Conservation (phyloP, 31 red algal genomes). For the Bonnemaisonia californica region DNA sequence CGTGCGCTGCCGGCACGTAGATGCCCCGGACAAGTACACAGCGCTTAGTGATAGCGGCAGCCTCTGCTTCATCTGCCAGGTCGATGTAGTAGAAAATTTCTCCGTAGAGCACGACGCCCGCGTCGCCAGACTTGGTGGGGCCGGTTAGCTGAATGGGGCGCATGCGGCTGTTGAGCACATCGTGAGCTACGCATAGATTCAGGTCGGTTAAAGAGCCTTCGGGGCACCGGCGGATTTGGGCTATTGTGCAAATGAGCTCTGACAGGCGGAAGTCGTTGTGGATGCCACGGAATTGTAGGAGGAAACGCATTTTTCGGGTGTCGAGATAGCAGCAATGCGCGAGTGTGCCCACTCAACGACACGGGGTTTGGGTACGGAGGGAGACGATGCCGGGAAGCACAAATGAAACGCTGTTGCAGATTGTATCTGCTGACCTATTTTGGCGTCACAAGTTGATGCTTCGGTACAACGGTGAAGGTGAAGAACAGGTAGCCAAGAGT, state of each 20-base stretch:
- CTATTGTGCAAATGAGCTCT: slow-evolving; percentile 68
- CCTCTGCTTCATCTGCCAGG: slow-evolving; percentile 49
- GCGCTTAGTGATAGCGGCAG: slow-evolving; percentile 32
- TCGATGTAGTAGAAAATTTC: slow-evolving; percentile 73
- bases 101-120: slow-evolving; percentile 54
- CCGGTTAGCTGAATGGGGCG: not conserved
- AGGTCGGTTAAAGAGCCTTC: slow-evolving; percentile 16
- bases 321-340: too few relatives aligned
- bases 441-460: too few relatives aligned
- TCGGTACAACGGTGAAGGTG: too few relatives aligned
- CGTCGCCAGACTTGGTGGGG: slow-evolving; percentile 5
- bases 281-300: slow-evolving; percentile 75
- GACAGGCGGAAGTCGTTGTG: slow-evolving; percentile 72
- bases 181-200: slow-evolving; percentile 13
- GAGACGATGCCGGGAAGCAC: too few relatives aligned
- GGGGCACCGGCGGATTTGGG: slow-evolving; percentile 25
- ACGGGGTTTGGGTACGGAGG: too few relatives aligned
- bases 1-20: slow-evolving; percentile 50
- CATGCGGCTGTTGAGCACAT: slow-evolving; percentile 13
- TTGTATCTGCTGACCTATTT: too few relatives aligned
- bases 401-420: too few relatives aligned
- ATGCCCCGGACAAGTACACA: slow-evolving; percentile 73
- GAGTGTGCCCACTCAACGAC: too few relatives aligned
- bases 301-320: slow-evolving; percentile 76
- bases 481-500: too few relatives aligned